Evolutionary conservation across 2,329 filamentous ascomycete species (phyloP).

Genomic region (Metarhizium rileyi): DNA sequence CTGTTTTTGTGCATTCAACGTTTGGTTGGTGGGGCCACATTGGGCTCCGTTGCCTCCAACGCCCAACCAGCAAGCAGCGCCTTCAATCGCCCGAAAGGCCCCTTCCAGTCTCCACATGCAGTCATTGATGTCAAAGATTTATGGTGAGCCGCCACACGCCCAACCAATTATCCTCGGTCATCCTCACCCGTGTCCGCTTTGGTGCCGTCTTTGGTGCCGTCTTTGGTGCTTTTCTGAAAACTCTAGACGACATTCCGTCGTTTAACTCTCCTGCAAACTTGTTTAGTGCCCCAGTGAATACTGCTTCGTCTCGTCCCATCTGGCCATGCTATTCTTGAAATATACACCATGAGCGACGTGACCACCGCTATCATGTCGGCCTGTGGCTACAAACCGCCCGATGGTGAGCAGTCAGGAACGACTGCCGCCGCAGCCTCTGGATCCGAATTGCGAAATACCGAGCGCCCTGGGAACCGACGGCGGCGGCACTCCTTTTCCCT

Average conservation of each 20-base stretch:
- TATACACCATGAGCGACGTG: conserved; percentile 25
- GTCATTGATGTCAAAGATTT: too few relatives aligned
- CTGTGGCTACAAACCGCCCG: conserved; percentile 22
- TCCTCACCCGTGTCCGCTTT: not conserved
- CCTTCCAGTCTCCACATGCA: too few relatives aligned
- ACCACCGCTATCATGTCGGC: conserved; percentile 29
- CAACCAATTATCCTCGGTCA: conserved; percentile 4
- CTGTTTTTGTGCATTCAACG: too few relatives aligned
- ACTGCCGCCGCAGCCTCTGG: conserved; percentile 31
- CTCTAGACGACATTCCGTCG: not conserved
- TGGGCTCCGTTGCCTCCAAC: too few relatives aligned
- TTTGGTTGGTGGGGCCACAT: too few relatives aligned
- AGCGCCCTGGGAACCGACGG: conserved; percentile 23
- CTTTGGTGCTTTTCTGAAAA: not conserved
- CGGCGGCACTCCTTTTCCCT: conserved; percentile 49
- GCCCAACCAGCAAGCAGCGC: too few relatives aligned
- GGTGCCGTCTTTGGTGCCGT: not conserved
- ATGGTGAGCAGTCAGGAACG: conserved; percentile 21
- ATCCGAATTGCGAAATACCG: conserved; percentile 23
- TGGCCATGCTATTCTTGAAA: conserved; percentile 1
- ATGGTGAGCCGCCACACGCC: too few relatives aligned
- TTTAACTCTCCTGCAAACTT: not conserved
- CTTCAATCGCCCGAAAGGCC: too few relatives aligned
- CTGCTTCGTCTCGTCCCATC: not conserved
- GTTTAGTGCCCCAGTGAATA: not conserved